Evolutionary conservation across 2,329 filamentous ascomycete species (phyloP), one percentile per base, ranked within the genome.

Genomic region (Penicillium sp.): DNA sequence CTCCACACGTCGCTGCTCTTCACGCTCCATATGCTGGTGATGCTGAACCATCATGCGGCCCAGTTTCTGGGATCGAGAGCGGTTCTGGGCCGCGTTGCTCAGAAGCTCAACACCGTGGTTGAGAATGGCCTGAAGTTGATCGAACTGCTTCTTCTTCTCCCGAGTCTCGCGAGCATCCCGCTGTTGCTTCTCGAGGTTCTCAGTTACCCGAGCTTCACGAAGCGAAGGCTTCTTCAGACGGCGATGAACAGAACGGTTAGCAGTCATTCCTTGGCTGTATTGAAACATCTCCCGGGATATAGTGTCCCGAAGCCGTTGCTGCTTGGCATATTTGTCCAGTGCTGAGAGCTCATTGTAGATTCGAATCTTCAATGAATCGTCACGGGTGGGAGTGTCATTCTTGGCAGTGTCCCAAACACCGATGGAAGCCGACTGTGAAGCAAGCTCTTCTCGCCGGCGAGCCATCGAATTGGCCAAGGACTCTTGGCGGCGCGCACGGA

Each of bases 101-200:
- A 85, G 83, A 45, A 98, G 87, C 66, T 96, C 92, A 49, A 85
- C 83, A 55, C 90, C 87, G 74, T 97, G 93, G 64, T 87, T 88
- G 65, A 91, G 84, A 52, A 99, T 92, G 35, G 93, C 90, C 62
- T 91, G 88, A 57, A 99, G 83, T 76, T 96, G 96, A 73, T 98
- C 93, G 59, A 84, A 86, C 71, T 98, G 93, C 79, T 96, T 96
- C 86, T 96, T 95, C 87, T 96, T 96, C 79, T 99, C 95, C 62
- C 96, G 91, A 64, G 90, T 91, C 79, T 98, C 93, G 57, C 95
- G 90, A 43, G 93, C 93, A 75, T 98, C 93, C 56, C 95, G 91
- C 74, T 99, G 95, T 75, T 99, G 93, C 80, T 98, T 98, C 85
- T 99, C 95, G 2, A 99, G 86, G 77, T 97, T 99, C 84, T 99